phyloP scores from a whole-genome alignment of 495 filamentous ascomycete species.

The Hyaloscypha hepaticicola region DNA sequence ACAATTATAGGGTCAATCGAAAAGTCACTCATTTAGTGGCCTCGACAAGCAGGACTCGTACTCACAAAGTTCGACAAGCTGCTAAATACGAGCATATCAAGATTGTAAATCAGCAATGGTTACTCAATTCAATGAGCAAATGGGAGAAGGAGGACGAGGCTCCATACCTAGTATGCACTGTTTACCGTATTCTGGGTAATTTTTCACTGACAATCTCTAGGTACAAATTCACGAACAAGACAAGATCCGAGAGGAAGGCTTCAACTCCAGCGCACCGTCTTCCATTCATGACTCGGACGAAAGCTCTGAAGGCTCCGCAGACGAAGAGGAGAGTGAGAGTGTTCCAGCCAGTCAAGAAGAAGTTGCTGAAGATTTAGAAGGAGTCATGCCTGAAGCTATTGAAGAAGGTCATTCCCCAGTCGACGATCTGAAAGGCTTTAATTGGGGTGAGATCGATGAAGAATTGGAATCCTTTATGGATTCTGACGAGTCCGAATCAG shows the following conservation, averaged over 20 bases:
- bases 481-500: conserved; percentile 46
- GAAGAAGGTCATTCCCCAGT: conserved; percentile 53
- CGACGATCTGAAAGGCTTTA: conserved; percentile 50
- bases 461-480: conserved; percentile 75
- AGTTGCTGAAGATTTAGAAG: conserved; percentile 40
- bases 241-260: conserved; percentile 36
- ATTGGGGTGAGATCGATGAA: conserved; percentile 65
- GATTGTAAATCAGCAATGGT: conserved; percentile 89
- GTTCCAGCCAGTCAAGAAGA: conserved; percentile 49
- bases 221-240: conserved; percentile 63
- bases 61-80: conserved; percentile 83
- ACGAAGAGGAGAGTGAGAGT: conserved; percentile 47
- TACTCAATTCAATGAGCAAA: conserved; percentile 72
- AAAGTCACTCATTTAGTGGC: conserved; percentile 55
- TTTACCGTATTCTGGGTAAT: neutral
- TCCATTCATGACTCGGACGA: conserved; percentile 31
- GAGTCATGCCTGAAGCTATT: conserved; percentile 44
- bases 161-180: conserved; percentile 56
- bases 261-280: conserved; percentile 16
- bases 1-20: conserved; percentile 32
- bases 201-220: conserved; percentile 19
- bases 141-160: conserved; percentile 76
- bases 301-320: conserved; percentile 39
- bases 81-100: conserved; percentile 68
- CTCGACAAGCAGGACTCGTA: conserved; percentile 63